Evolutionary conservation across 352 stramenopile species (phyloP), one percentile per base, ranked within the genome.

Genomic region (Globisporangium cylindrosporum): DNA sequence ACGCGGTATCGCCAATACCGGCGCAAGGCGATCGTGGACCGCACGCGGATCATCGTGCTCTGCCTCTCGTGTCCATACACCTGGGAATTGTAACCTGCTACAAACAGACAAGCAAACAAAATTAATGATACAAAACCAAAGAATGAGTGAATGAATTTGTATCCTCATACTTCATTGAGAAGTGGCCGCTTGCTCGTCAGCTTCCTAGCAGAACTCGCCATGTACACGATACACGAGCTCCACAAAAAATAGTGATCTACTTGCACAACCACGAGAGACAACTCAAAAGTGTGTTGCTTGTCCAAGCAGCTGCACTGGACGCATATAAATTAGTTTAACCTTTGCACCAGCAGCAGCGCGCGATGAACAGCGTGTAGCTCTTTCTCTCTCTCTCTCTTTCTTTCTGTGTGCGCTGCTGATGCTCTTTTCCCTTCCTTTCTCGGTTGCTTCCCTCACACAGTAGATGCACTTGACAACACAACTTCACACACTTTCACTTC

Each of bases 1-100:
- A 95, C 86, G 62, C 79, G 87, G 59, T 93, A 95, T 60, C 81
- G 88, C 53, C 86, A 93, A 69, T 91, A 85, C 77, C 86, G 88
- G 12, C 86, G 88, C 62, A 94, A 95, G 68, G 86, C 88, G 20
- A 88, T 93, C 29, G 88, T 93, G 41, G 88, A 95, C 70, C 88
- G 88, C 69, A 88, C 81, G 59, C 87, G 88, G 24, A 92, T 95
- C 55, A 88, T 95, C 66, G 77, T 95, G 64, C 80, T 93, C 65
- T 95, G 88, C 57, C 73, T 88, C 8, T 72, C 80, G 56, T 95
- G 88, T 75, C 82, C 86, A 4, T 87, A 90, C 63, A 83, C 80
- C 51, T 94, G 88, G 88, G 86, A 95, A 57, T 62, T 95, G 25
- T 95, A 75, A 86, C 49, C 22, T 53, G 29, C n/a, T 14, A 14